Base-by-base conservation (phyloP, 768 basidiomycete genomes). In the Macrolepiota fuliginosa region DNA sequence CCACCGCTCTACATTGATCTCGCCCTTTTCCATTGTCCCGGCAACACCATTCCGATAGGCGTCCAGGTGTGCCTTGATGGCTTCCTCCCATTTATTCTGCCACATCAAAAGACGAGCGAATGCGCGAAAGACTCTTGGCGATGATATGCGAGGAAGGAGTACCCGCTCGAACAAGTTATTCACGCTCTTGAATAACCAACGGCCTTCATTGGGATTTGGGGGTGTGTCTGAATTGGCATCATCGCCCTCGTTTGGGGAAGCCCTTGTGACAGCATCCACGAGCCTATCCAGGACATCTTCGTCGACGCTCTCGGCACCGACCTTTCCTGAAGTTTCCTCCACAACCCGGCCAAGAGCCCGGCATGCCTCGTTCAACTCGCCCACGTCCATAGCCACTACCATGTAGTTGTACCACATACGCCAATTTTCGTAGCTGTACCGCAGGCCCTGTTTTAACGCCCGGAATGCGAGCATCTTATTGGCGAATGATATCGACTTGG, bases 391-490 rank as follows among this genome's bases (percentile, higher is more conserved):
- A 3, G 92, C 83, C 27, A 98, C 89, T 69, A 97, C 79, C 89
- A 93, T 95, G 79, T 95, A 98, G 78, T 99, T 99, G 63, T 83
- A 82, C 97, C 97, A 99, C 91, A 99, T 96, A 19, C 94, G 85
- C 96, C 96, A 98, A 69, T 94, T 96, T 27, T 92, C 88, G 71
- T 94, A 91, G 53, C 85, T 84, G 72, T 83, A 85, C 66, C 87
- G 88, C 63, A 98, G 82, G 1, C 97, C 96, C 63, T 93, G 91
- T 65, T 91, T 89, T 27, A 99, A 88, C 2, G 97, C 96, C 17
- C 89, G 89, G 81, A 93, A 97, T 1, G 97, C 97, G 46, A 94
- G 83, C 50, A 88, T 77, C 72, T 94, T 96, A 78, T 96, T 87
- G 47, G 83, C 75, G 69, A 89, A 89, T 4, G 87, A 78, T 51